Percentiles rank a stretch among this genome's conserved stretches.
phyloP scores from a whole-genome alignment of 768 basidiomycete species.

The Pleurotus citrinopileatus region DNA sequence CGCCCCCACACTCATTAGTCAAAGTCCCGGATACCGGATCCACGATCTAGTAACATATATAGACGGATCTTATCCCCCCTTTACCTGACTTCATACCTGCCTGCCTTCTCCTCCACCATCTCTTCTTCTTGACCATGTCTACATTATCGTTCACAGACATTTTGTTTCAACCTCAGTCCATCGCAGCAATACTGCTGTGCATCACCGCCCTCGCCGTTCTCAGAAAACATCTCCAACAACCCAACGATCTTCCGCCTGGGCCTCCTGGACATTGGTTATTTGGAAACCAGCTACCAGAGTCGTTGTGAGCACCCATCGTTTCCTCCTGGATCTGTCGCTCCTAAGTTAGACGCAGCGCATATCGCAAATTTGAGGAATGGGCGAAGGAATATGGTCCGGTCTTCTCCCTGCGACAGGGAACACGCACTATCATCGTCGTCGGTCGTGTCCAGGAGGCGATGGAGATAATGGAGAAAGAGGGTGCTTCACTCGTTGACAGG shows the following conservation, averaged over 20 bases:
- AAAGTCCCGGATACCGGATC: constrained; percentile 1
- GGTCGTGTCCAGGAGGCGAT: constrained; percentile 51
- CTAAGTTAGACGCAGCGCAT: constrained; percentile 27
- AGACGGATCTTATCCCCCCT: constrained; percentile 9
- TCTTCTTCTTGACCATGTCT: not conserved
- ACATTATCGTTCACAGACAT: not conserved
- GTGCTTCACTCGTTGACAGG: constrained; percentile 52
- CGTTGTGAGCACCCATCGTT: constrained; percentile 31
- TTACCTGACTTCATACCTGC: not conserved
- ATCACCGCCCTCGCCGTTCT: constrained; percentile 27
- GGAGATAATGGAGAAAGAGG: constrained; percentile 67
- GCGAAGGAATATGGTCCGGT: constrained; percentile 60
- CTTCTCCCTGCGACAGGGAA: constrained; percentile 53
- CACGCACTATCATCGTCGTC: constrained; percentile 41
- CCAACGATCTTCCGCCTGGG: constrained; percentile 37
- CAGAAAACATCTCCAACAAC: constrained; percentile 22
- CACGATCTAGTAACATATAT: not conserved
- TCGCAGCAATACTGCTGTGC: constrained; percentile 28
- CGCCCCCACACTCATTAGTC: not conserved
- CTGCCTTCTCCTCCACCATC: not conserved
- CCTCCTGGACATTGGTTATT: constrained; percentile 39
- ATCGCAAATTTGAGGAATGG: constrained; percentile 57
- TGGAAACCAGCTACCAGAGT: constrained; percentile 36
- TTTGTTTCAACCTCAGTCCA: constrained; percentile 23
- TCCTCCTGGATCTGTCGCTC: not conserved